phyloP scores from a whole-genome alignment of 331 rosid species.

The Spiraea crenata region DNA sequence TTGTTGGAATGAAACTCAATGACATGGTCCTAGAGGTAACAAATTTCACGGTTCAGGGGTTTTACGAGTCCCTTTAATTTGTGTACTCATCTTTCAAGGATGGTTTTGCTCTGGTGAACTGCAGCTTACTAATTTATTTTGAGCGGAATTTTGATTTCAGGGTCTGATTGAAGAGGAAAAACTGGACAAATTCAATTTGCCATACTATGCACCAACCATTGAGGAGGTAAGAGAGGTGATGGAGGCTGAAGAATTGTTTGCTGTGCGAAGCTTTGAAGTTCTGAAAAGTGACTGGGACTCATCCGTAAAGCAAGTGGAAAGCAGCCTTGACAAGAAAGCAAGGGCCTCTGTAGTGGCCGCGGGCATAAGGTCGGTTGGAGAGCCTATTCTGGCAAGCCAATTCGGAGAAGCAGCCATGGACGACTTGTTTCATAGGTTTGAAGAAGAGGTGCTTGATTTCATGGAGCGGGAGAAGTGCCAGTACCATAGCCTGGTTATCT shows the following conservation, averaged over 20 bases:
- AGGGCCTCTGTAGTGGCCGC: slow-evolving; percentile 12
- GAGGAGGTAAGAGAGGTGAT: slow-evolving; percentile 32
- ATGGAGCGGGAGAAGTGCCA: slow-evolving; percentile 20
- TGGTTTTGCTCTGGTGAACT: too few species aligned
- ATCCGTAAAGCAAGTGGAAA: not conserved
- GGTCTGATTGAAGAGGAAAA: slow-evolving; percentile 34
- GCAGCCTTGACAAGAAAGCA: not conserved
- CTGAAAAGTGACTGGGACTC: slow-evolving; percentile 18
- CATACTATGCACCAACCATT: slow-evolving; percentile 22
- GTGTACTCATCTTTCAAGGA: too few species aligned
- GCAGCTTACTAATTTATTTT: not conserved
- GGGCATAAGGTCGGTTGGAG: slow-evolving; percentile 5
- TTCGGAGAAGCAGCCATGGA: slow-evolving; percentile 44
- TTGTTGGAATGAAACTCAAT: slow-evolving; percentile 23
- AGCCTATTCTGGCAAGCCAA: not conserved
- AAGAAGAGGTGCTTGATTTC: slow-evolving; percentile 15
- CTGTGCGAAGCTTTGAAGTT: slow-evolving; percentile 10
- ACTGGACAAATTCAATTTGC: slow-evolving; percentile 30
- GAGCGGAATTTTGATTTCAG: slow-evolving; percentile 7
- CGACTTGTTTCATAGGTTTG: slow-evolving; percentile 29
- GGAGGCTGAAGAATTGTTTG: slow-evolving; percentile 38
- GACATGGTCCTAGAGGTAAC: slow-evolving; percentile 43
- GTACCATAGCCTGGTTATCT: slow-evolving; percentile 21
- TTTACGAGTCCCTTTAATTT: too few species aligned
- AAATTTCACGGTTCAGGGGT: too few species aligned